Base-by-base conservation (phyloP, 1,284 basidiomycete genomes). In the Microbotryomycetes sp. region DNA sequence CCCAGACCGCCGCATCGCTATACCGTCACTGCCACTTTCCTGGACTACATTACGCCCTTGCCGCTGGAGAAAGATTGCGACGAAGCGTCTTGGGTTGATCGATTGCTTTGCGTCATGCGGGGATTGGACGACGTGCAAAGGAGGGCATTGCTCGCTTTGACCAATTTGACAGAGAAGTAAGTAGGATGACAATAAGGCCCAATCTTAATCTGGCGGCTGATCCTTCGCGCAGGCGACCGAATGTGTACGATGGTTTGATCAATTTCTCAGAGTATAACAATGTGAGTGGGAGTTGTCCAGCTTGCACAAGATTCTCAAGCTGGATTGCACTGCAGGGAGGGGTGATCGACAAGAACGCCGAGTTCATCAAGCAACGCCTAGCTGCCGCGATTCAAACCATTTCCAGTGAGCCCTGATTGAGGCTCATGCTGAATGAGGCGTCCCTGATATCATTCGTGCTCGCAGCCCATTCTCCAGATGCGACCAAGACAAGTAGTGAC, bases 51-150 rank as follows among this genome's bases (percentile, higher is more conserved):
- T 55, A 78, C 97, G 2, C 93, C 94, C 0, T 76, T 94, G 0
- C 90, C 91, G 0, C 75, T 81, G n/a, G 84, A 84, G 70, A 78
- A 77, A 48, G 85, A 87, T 4, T 71, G 75, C 18, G 78, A 78
- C 66, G 90, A 93, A 69, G 81, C 80, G 1, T 81, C 82, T 0
- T 97, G 92, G 92, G 88, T 87, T 0, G 89, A 94, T 68, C 81
- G 86, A 21, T 76, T 97, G 31, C 77, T 97, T 18, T 80, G 81
- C 23, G 85, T 87, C 1, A 85, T 91, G 80, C 80, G 80, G 48
- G 81, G 81, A 66, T 75, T 96, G n/a, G 83, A 86, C 61, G 83
- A 83, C 16, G 23, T 57, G 9, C 57, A 55, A 7, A 49, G 41
- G 15, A 78, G 78, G 21, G 79, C 80, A 0, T 77, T 84, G 47